These are phyloP conservation scores for Trichophyton simii DNA, from an alignment of 2,329 filamentous ascomycete species.

Conservation along the genomic window DNA sequence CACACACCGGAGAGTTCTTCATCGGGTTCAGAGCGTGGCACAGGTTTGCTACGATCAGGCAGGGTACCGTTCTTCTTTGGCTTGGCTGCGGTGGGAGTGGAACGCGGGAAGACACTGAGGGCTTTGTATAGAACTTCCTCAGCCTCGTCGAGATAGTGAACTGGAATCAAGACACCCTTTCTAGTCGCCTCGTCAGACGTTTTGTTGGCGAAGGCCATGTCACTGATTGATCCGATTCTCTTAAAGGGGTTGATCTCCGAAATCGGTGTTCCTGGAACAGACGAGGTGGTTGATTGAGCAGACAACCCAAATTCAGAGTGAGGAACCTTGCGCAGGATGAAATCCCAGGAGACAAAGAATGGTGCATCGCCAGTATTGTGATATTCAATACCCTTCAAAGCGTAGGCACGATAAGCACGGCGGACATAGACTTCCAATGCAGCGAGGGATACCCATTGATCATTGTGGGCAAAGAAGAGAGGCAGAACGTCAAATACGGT, in stretches of 20 bases:
- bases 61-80: constrained; percentile 55
- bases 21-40: constrained; percentile 43
- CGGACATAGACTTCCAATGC: constrained; percentile 93
- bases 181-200: constrained; percentile 64
- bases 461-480: constrained; percentile 86
- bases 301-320: constrained; percentile 81
- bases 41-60: constrained; percentile 54
- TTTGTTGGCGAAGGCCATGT: constrained; percentile 65
- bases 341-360: constrained; percentile 87
- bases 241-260: constrained; percentile 54
- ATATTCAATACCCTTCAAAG: constrained; percentile 79
- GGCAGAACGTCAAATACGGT: constrained; percentile 94
- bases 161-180: constrained; percentile 89
- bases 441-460: constrained; percentile 86
- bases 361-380: constrained; percentile 59
- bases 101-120: constrained; percentile 64
- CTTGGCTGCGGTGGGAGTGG: constrained; percentile 45
- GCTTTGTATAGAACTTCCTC: constrained; percentile 78
- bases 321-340: constrained; percentile 83
- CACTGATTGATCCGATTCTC: constrained; percentile 86
- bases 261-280: constrained; percentile 65
- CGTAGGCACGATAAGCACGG: constrained; percentile 91
- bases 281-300: constrained; percentile 60
- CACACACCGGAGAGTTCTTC: constrained; percentile 83
- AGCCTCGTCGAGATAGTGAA: constrained; percentile 84